Base-by-base conservation (phyloP, 345 rosid species). In the Acer yangbiense region DNA sequence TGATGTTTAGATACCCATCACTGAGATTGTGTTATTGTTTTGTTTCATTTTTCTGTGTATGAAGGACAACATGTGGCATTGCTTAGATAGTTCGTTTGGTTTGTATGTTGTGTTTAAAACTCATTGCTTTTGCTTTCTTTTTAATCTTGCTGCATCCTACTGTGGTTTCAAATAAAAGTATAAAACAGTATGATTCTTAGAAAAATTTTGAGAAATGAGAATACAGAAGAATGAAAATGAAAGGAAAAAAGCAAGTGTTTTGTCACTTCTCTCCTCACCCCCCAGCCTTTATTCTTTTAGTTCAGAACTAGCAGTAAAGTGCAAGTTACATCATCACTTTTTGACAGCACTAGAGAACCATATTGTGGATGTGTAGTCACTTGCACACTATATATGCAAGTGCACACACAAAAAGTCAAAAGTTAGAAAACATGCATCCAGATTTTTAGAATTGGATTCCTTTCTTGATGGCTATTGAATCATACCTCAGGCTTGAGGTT, bases 401-500 rank as follows among this genome's bases (percentile, higher is more conserved):
- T 35, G 52, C 39, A 52, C 48, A 32, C 32, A 29, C 32, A 16
- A 46, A 75, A 46, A 18, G 43, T 12, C 21, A 46, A 29, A 35
- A 35, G 39, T 35, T 35, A 35, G 39, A 5, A 35, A 13, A 54
- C 55, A 65, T 54, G 48, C 65, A 3, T 11, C 55, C 44, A 17
- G 32, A 50, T 65, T 27, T 27, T 46, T 48, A 20, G 69, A 71
- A 70, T 70, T 32, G 16, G 69, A 77, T 77, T 71, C 80, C 62
- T 70, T 70, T 63, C 80, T 62, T 77, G 35, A 18, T 70, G 9
- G 18, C 54, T 8, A 16, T 20, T 64, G 39, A n/a, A 43, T 9
- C 48, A 17, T 54, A 16, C 23, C 66, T 44, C 32, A 65, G 46
- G 10, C 62, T 25, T 7, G 9, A 64, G 39, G 70, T 35, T 63